Conservation (phyloP, 176 grass and related monocot genomes). For the Typha latifolia region DNA sequence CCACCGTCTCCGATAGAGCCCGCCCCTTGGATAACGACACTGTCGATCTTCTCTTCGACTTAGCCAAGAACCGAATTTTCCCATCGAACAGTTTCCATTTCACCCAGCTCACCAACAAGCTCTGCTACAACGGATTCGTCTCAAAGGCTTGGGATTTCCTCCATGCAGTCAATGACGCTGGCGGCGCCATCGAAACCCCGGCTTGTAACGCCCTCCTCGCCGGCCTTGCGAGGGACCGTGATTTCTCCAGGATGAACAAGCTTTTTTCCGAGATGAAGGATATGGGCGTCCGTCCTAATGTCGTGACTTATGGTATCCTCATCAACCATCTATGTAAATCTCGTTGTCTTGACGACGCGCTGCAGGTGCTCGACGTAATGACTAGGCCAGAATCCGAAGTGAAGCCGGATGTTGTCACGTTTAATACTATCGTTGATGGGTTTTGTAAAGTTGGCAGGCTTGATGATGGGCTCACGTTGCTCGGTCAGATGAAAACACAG, state of each 20-base stretch:
- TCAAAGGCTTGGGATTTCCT: conserved; percentile 36
- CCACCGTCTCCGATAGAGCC: conserved; percentile 14
- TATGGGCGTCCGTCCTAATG: conserved; percentile 15
- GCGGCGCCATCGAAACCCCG: conserved; percentile 25
- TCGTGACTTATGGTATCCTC: conserved; percentile 48
- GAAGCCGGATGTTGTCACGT: conserved; percentile 21
- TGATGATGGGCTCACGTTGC: conserved; percentile 31
- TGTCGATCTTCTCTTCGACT: conserved; percentile 28
- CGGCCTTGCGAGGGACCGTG: conserved; percentile 24
- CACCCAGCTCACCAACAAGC: conserved; percentile 22
- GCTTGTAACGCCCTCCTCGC: conserved; percentile 44
- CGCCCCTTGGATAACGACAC: conserved; percentile 6
- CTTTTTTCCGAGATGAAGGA: conserved; percentile 41
- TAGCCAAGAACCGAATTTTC: conserved; percentile 26
- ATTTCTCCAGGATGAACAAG: conserved; percentile 32
- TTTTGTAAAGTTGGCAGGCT: conserved; percentile 45
- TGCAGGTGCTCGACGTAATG: conserved; percentile 72
- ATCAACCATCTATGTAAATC: conserved; percentile 53
- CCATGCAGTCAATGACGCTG: conserved; percentile 31
- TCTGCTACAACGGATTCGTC: conserved; percentile 24
- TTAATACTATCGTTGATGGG: conserved; percentile 52
- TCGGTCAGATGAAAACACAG: conserved; percentile 27
- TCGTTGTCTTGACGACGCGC: conserved; percentile 36
- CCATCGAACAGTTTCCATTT: conserved; percentile 28
- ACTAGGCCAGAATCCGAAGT: conserved; percentile 25